These are phyloP conservation scores for Cladophialophora carrionii DNA, from an alignment of 2,329 filamentous ascomycete species.

Conservation along the genomic window DNA sequence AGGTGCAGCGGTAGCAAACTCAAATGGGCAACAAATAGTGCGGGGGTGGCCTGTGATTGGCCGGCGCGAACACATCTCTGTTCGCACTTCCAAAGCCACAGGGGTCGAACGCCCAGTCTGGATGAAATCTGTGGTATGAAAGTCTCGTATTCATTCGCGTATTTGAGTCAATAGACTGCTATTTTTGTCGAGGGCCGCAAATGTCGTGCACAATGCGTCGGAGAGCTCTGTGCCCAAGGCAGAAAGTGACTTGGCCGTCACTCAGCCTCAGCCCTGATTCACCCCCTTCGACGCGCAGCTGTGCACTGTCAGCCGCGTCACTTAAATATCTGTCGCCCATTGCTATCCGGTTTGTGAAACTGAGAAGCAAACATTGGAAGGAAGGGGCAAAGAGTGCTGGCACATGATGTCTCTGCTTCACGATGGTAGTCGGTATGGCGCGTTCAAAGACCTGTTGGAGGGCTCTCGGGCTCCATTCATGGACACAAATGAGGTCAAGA, in stretches of 20 bases:
- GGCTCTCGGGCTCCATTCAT: constrained; percentile 9
- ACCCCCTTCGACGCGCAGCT: neutral
- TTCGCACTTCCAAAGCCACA: neutral
- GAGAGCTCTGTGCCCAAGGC: neutral
- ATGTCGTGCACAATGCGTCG: constrained; percentile 3
- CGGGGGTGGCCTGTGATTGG: neutral
- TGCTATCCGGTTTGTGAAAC: neutral
- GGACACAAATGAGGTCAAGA: constrained; percentile 8
- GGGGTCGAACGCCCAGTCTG: neutral
- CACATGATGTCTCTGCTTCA: constrained; percentile 12
- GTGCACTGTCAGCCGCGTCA: neutral
- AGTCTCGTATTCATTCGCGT: constrained; percentile 10
- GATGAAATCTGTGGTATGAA: neutral
- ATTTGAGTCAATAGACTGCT: constrained; percentile 2
- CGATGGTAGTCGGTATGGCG: constrained; percentile 10
- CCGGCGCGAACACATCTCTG: neutral
- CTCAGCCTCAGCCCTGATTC: neutral
- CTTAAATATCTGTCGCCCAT: neutral
- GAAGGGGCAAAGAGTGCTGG: neutral
- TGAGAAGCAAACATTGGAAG: neutral
- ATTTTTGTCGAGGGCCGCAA: constrained; percentile 5
- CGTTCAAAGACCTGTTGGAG: constrained; percentile 18
- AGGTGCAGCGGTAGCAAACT: neutral
- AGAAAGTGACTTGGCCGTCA: neutral
- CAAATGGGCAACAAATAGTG: neutral